These are phyloP conservation scores for Helotiales sp. DNA, from an alignment of 2,329 filamentous ascomycete species.

Conservation along the genomic window DNA sequence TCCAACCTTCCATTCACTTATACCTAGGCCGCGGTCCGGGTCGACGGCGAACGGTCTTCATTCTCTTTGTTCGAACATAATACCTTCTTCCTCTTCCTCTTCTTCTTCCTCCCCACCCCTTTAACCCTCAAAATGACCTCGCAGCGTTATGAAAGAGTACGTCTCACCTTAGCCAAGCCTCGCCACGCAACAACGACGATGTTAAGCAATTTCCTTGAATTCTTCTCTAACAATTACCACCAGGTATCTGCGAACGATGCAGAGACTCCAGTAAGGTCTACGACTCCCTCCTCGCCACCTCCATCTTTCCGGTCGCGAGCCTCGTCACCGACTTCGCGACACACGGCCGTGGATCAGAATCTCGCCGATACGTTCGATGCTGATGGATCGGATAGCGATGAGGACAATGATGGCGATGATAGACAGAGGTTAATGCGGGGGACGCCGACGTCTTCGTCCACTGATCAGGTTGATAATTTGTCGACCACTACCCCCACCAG, in stretches of 20 bases:
- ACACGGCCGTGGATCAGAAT: slow-evolving; percentile 65
- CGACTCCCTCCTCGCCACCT: slow-evolving; percentile 57
- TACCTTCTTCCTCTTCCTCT: background rate
- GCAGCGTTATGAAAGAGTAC: slow-evolving; percentile 60
- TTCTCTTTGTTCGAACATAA: slow-evolving; percentile 34
- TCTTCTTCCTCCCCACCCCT: no score
- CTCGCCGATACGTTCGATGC: slow-evolving; percentile 92
- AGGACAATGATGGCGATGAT: slow-evolving; percentile 78
- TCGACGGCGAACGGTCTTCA: slow-evolving; percentile 20
- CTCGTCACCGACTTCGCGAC: slow-evolving; percentile 65
- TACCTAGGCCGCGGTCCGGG: slow-evolving; percentile 27
- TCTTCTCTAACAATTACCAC: slow-evolving; percentile 31
- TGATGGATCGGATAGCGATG: slow-evolving; percentile 73
- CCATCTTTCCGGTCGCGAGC: slow-evolving; percentile 89
- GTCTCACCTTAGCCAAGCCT: slow-evolving; percentile 36
- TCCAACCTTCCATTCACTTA: slow-evolving; percentile 28
- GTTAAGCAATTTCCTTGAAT: slow-evolving; percentile 4
- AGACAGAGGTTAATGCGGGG: slow-evolving; percentile 84
- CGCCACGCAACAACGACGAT: slow-evolving; percentile 33
- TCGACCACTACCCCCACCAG: slow-evolving; percentile 31
- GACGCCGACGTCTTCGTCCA: slow-evolving; percentile 45
- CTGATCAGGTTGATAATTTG: slow-evolving; percentile 41
- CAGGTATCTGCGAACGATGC: slow-evolving; percentile 66
- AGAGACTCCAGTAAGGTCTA: slow-evolving; percentile 47
- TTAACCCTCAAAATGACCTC: slow-evolving; percentile 39